phyloP scores from a whole-genome alignment of 441 rosid species.

The Manihot esculenta region DNA sequence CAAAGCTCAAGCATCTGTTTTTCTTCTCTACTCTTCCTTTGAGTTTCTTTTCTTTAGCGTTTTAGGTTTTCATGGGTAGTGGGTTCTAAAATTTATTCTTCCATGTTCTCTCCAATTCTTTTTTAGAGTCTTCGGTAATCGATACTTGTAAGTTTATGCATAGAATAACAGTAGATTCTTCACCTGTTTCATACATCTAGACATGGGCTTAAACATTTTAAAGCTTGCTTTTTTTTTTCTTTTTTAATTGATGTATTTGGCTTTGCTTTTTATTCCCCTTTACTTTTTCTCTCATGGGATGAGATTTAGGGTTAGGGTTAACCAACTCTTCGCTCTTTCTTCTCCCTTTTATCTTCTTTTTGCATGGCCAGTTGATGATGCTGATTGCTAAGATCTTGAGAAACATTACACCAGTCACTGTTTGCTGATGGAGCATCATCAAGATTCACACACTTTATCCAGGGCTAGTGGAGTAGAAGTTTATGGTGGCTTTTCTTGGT shows the following conservation, averaged over 20 bases:
- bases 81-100: neutral
- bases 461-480: constrained; percentile 27
- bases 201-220: constrained; percentile 18
- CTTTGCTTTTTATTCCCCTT: constrained; percentile 18
- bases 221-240: constrained; percentile 3
- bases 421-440: constrained; percentile 91
- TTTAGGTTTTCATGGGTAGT: neutral
- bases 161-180: constrained; percentile 15
- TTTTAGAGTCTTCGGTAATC: constrained; percentile 1
- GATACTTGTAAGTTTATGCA: constrained; percentile 13
- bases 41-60: neutral
- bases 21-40: too few relatives aligned
- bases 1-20: too few relatives aligned
- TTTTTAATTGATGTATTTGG: neutral
- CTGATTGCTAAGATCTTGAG: constrained; percentile 24
- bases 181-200: constrained; percentile 17
- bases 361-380: constrained; percentile 26
- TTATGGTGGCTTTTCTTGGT: constrained; percentile 13
- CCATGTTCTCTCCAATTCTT: neutral
- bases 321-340: neutral
- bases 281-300: neutral
- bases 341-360: neutral
- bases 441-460: constrained; percentile 58
- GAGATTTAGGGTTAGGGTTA: constrained; percentile 36
- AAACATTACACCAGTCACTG: constrained; percentile 49